These are phyloP conservation scores for Gloeopeniophorella convolvens DNA, from an alignment of 768 basidiomycete species.

Conservation along the genomic window DNA sequence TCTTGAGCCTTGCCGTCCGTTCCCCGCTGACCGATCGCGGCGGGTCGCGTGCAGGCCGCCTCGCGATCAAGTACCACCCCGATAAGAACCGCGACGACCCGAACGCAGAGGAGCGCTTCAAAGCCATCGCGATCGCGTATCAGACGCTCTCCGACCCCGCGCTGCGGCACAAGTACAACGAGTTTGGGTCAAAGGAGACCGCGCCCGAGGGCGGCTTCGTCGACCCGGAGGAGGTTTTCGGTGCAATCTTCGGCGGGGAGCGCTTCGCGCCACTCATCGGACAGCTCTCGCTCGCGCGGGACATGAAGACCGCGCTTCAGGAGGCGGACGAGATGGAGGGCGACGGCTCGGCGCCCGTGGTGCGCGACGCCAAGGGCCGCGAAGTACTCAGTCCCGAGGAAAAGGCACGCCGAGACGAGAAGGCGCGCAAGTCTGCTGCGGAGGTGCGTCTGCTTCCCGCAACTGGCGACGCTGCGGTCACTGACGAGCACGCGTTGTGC, in stretches of 20 bases:
- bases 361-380: slow-evolving; percentile 45
- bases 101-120: slow-evolving; percentile 80
- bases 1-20: slow-evolving; percentile 8
- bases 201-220: slow-evolving; percentile 80
- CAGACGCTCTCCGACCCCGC: slow-evolving; percentile 75
- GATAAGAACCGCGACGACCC: slow-evolving; percentile 92
- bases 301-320: slow-evolving; percentile 91
- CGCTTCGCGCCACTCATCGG: slow-evolving; percentile 84
- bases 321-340: slow-evolving; percentile 66
- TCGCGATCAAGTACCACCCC: slow-evolving; percentile 88
- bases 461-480: not conserved
- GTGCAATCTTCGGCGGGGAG: slow-evolving; percentile 86
- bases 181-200: slow-evolving; percentile 81
- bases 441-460: slow-evolving; percentile 45
- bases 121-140: slow-evolving; percentile 84
- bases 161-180: slow-evolving; percentile 82
- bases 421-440: slow-evolving; percentile 52
- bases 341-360: slow-evolving; percentile 33
- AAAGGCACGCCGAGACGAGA: slow-evolving; percentile 53
- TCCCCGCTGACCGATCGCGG: not conserved
- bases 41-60: slow-evolving; percentile 42
- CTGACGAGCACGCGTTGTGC: slow-evolving; percentile 16
- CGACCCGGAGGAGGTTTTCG: slow-evolving; percentile 72
- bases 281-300: slow-evolving; percentile 76
- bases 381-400: slow-evolving; percentile 36